phyloP scores from a whole-genome alignment of 495 filamentous ascomycete genomes.

The Hyaloscypha hepaticicola region DNA sequence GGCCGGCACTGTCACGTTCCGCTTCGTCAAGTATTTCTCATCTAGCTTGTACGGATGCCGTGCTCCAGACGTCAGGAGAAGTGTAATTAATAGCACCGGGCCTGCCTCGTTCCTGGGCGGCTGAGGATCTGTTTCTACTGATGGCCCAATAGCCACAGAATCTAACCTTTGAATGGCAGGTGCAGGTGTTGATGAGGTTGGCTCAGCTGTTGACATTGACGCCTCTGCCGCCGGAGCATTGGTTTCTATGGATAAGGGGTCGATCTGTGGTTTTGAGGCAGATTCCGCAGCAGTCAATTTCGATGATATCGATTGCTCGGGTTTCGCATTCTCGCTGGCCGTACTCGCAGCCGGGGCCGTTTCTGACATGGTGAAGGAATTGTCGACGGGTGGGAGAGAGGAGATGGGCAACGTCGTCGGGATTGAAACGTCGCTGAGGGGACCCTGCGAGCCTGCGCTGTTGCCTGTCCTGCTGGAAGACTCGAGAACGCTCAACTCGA shows the following conservation, averaged over 20 bases:
- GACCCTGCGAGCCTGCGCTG: constrained; percentile 22
- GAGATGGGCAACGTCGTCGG: constrained; percentile 16
- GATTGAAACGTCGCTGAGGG: constrained; percentile 23
- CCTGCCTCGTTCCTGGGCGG: constrained; percentile 15
- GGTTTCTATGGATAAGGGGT: not conserved
- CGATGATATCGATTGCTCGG: not conserved
- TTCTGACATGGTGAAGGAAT: not conserved
- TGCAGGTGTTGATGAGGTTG: not conserved
- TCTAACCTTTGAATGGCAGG: constrained; percentile 18
- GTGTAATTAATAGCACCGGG: constrained; percentile 50
- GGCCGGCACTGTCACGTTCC: constrained; percentile 70
- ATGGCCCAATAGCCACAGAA: constrained; percentile 26
- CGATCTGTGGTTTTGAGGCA: not conserved
- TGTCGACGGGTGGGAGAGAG: not conserved
- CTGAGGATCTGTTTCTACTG: constrained; percentile 12
- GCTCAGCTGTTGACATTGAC: not conserved
- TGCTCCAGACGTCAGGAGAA: constrained; percentile 77
- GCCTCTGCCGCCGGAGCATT: not conserved
- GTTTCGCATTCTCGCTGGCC: constrained; percentile 18
- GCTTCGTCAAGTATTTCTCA: constrained; percentile 77
- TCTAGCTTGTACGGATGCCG: constrained; percentile 86
- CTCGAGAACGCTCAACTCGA: constrained; percentile 27
- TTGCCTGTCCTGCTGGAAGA: constrained; percentile 15
- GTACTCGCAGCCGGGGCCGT: not conserved
- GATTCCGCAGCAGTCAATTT: constrained; percentile 11